Percentiles rank a stretch among this genome's conserved stretches.
phyloP scores from a whole-genome alignment of 2,329 filamentous ascomycete species.

The Zymoseptoria ardabiliae region DNA sequence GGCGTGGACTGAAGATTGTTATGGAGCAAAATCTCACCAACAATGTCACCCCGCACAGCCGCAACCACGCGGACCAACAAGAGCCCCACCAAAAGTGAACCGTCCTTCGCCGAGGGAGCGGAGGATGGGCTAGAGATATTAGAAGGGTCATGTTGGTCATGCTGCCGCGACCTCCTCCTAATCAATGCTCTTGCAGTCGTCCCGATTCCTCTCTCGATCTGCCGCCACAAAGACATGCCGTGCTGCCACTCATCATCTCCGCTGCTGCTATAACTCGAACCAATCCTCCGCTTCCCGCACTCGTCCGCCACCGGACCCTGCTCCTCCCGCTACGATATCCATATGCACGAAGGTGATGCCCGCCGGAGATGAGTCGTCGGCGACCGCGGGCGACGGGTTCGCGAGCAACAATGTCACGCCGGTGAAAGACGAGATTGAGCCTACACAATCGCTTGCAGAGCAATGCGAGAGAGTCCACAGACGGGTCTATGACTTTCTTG shows the following conservation, averaged over 20 bases:
- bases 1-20: neutral
- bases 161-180: neutral
- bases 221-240: neutral
- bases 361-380: slow-evolving; percentile 4
- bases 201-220: neutral
- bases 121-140: neutral
- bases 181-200: neutral
- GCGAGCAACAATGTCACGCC: neutral
- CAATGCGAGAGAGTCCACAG: slow-evolving; percentile 47
- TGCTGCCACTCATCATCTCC: neutral
- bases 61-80: neutral
- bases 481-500: slow-evolving; percentile 60
- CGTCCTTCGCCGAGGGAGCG: neutral
- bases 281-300: neutral
- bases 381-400: neutral
- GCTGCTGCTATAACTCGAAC: neutral
- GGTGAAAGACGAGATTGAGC: neutral
- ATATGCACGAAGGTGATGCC: slow-evolving; percentile 3
- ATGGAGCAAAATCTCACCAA: neutral
- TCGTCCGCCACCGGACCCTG: neutral
- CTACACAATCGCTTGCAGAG: slow-evolving; percentile 28
- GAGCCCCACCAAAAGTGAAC: neutral
- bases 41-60: neutral
- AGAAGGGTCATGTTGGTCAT: neutral
- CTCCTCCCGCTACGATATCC: neutral